phyloP scores from a whole-genome alignment of 1,284 basidiomycete genomes.

The Ustilago trichophora region DNA sequence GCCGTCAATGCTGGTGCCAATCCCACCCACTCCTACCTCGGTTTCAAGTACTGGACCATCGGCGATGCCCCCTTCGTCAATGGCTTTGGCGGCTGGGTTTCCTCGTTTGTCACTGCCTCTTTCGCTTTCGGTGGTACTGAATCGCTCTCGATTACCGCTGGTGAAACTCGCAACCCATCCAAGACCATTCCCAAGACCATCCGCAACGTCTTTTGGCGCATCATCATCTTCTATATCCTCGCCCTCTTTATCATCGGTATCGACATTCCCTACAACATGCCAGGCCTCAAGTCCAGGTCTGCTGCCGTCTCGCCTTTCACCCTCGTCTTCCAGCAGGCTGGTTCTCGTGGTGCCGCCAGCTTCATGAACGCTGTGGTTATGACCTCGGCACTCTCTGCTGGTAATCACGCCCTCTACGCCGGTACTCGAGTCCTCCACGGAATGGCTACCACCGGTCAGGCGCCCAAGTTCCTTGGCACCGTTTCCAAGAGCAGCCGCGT shows the following conservation, averaged over 20 bases:
- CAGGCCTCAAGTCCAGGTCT: slow-evolving; percentile 34
- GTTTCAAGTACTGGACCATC: slow-evolving; percentile 64
- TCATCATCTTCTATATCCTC: slow-evolving; percentile 69
- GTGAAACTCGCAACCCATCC: slow-evolving; percentile 49
- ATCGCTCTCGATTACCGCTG: slow-evolving; percentile 63
- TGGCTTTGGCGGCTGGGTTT: slow-evolving; percentile 62
- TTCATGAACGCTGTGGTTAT: slow-evolving; percentile 80
- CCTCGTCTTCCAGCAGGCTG: slow-evolving; percentile 64
- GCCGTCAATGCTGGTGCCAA: slow-evolving; percentile 51
- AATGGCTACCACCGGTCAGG: slow-evolving; percentile 78
- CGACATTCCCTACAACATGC: slow-evolving; percentile 67
- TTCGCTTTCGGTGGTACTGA: slow-evolving; percentile 75
- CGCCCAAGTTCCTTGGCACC: slow-evolving; percentile 76
- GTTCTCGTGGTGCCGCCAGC: slow-evolving; percentile 67
- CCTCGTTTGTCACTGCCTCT: slow-evolving; percentile 79
- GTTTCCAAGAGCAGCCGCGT: slow-evolving; percentile 76
- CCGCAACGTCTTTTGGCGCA: slow-evolving; percentile 75
- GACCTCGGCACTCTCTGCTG: slow-evolving; percentile 85
- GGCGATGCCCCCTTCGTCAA: slow-evolving; percentile 69
- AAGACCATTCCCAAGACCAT: slow-evolving; percentile 50
- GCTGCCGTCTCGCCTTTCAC: slow-evolving; percentile 46
- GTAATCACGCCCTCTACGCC: slow-evolving; percentile 81
- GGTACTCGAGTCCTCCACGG: slow-evolving; percentile 79
- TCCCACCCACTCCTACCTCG: slow-evolving; percentile 36
- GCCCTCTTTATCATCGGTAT: slow-evolving; percentile 73